These are phyloP conservation scores for Fusarium mangiferae DNA, from an alignment of 2,329 filamentous ascomycete genomes.

Conservation along the genomic window DNA sequence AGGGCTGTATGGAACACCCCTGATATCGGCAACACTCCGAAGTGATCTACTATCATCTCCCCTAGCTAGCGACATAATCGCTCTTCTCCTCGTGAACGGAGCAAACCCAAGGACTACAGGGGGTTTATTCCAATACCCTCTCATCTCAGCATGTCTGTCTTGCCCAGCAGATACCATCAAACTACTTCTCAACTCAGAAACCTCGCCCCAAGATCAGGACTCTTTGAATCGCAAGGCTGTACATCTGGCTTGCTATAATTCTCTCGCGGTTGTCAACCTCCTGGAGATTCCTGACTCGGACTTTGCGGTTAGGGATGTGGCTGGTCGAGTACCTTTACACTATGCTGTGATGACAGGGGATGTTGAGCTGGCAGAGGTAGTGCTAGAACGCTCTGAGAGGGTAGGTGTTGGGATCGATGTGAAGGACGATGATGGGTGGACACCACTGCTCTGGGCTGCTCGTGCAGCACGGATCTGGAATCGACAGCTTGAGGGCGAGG, in stretches of 20 bases:
- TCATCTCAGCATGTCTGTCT: not conserved
- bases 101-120: not conserved
- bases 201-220: not conserved
- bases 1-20: not conserved
- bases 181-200: not conserved
- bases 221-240: not conserved
- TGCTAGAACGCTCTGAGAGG: not conserved
- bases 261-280: not conserved
- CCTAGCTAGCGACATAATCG: not conserved
- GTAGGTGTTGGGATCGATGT: not conserved
- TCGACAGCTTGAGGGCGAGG: not conserved
- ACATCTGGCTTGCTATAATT: constrained; percentile 17
- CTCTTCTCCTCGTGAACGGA: not conserved
- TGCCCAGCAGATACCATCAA: not conserved
- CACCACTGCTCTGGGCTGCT: constrained; percentile 11
- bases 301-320: not conserved
- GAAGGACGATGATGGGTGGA: constrained; percentile 12
- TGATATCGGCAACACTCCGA: not conserved
- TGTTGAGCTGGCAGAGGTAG: not conserved
- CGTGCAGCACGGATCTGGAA: not conserved
- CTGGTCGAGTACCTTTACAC: constrained; percentile 5
- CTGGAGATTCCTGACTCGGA: constrained; percentile 5
- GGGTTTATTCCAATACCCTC: not conserved
- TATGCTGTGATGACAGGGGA: not conserved
- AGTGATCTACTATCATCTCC: not conserved